phyloP scores from a whole-genome alignment of 2,329 filamentous ascomycete genomes.

The Alternaria sp. region DNA sequence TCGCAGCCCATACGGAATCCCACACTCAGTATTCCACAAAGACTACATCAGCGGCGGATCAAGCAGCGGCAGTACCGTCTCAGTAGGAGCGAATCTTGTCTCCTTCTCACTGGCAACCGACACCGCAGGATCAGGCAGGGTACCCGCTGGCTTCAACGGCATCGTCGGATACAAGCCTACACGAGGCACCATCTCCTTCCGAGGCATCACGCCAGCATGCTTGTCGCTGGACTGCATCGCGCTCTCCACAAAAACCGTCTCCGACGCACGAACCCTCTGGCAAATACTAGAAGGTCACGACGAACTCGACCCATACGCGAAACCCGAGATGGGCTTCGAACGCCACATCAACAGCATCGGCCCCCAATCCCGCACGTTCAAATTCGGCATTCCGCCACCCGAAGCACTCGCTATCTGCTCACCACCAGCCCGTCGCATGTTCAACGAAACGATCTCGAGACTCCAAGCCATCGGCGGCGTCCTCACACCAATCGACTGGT shows the following conservation, averaged over 20 bases:
- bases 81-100: conserved; percentile 60
- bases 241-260: conserved; percentile 57
- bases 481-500: conserved; percentile 41
- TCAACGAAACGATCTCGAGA: conserved; percentile 37
- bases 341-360: conserved; percentile 45
- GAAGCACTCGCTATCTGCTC: conserved; percentile 53
- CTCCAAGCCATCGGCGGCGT: conserved; percentile 38
- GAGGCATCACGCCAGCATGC: conserved; percentile 62
- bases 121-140: conserved; percentile 61
- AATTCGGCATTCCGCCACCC: conserved; percentile 57
- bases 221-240: conserved; percentile 64
- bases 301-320: conserved; percentile 59
- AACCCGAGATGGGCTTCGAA: conserved; percentile 44
- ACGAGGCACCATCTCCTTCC: conserved; percentile 58
- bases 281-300: conserved; percentile 57
- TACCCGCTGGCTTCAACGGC: conserved; percentile 62
- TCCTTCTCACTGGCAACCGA: conserved; percentile 65
- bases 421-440: conserved; percentile 46
- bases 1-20: conserved; percentile 63
- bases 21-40: conserved; percentile 59
- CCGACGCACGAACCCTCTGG: conserved; percentile 59
- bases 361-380: conserved; percentile 50
- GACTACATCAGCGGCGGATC: conserved; percentile 64
- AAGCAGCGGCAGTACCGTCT: conserved; percentile 62
- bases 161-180: conserved; percentile 61